Conservation (phyloP, 2,329 filamentous ascomycete species). For the Pseudocercospora vitis region DNA sequence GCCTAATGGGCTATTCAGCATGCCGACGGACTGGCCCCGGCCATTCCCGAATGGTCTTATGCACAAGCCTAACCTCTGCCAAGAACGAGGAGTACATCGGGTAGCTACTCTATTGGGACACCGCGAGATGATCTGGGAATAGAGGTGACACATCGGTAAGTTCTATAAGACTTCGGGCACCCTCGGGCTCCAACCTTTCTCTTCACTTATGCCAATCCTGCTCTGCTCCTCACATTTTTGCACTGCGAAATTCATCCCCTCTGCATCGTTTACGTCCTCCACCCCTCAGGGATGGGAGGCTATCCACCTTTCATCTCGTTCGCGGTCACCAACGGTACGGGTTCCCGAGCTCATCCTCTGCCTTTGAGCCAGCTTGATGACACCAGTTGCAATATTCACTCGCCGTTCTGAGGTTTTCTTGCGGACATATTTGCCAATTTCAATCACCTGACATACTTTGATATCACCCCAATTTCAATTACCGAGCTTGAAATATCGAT, state of each 20-base stretch:
- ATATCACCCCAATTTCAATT: not conserved
- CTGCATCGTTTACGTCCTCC: no score
- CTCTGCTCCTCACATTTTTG: no score
- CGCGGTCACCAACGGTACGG: no score
- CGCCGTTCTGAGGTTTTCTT: constrained; percentile 6
- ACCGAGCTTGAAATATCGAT: not conserved
- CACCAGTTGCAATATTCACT: not conserved
- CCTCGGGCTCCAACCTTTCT: not conserved
- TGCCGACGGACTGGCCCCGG: not conserved
- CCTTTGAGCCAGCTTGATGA: not conserved
- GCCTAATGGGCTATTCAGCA: not conserved
- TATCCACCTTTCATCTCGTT: no score
- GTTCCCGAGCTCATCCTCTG: not conserved
- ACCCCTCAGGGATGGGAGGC: no score
- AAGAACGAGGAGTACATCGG: constrained; percentile 1
- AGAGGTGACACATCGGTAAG: not conserved
- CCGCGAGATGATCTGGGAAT: not conserved
- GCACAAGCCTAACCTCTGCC: not conserved
- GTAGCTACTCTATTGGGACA: constrained; percentile 1
- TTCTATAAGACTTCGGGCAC: not conserved
- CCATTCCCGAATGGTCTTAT: not conserved
- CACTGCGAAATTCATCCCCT: no score
- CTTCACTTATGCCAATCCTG: no score
- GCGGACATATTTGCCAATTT: constrained; percentile 1
- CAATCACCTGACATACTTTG: not conserved